Evolutionary conservation across 495 filamentous ascomycete species (phyloP).

Genomic region (Articulospora tetracladia): DNA sequence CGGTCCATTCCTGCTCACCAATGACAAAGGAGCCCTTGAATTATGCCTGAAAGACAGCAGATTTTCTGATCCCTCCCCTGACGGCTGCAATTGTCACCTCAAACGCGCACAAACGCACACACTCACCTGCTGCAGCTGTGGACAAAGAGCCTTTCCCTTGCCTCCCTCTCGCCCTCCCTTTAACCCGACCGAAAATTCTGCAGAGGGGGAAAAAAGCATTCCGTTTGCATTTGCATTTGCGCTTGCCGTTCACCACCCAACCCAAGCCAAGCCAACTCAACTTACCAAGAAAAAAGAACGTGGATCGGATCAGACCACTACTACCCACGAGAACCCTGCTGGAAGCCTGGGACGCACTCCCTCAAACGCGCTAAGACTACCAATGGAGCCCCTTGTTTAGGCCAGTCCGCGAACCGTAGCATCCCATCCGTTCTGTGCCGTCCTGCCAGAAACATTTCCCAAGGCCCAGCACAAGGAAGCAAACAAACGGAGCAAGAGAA

Average conservation of each 20-base stretch:
- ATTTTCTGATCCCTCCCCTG: neutral
- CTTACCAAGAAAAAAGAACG: neutral
- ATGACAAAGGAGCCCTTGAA: neutral
- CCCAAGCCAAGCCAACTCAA: neutral
- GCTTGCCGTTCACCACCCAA: neutral
- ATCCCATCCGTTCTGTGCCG: neutral
- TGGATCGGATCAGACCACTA: constrained; percentile 10
- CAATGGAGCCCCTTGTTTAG: constrained; percentile 5
- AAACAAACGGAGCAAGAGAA: constrained; percentile 1
- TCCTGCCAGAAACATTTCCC: neutral
- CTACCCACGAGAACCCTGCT: neutral
- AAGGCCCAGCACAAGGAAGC: neutral
- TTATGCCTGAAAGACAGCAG: neutral
- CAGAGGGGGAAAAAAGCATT: neutral
- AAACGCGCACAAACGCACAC: neutral
- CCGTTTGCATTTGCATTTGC: neutral
- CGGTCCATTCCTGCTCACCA: neutral
- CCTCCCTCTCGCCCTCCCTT: too few relatives aligned
- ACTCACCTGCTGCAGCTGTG: neutral
- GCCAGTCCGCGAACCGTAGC: neutral
- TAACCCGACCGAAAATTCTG: neutral
- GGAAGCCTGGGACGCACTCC: constrained; percentile 1
- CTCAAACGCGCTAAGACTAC: constrained; percentile 21
- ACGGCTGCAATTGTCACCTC: neutral
- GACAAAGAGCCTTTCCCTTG: neutral